These are phyloP conservation scores for Sarcodon aspratus DNA, from an alignment of 768 basidiomycete species.

Conservation along the genomic window DNA sequence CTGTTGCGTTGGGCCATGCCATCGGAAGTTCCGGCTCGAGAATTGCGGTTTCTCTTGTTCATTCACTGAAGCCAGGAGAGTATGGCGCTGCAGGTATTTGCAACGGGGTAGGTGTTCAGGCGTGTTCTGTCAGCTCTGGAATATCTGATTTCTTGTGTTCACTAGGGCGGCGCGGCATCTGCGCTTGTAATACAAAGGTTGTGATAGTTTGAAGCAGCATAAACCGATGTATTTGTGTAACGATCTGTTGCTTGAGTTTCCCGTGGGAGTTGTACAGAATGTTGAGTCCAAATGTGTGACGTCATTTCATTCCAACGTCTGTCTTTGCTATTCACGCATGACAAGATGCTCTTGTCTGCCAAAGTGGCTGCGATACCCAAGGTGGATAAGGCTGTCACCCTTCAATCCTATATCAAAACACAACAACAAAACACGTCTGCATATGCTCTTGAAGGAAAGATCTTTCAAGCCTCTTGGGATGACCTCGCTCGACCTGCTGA, in stretches of 20 bases:
- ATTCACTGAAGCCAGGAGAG: constrained; percentile 84
- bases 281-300: too few species aligned
- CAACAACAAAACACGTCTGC: background rate
- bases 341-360: background rate
- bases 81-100: constrained; percentile 96
- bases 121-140: background rate
- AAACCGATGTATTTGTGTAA: background rate
- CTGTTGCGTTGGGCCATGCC: constrained; percentile 91
- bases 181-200: constrained; percentile 84
- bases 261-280: too few species aligned
- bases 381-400: too few species aligned
- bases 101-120: constrained; percentile 67
- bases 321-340: background rate
- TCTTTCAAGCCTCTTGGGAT: background rate
- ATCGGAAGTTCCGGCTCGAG: constrained; percentile 94
- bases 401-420: too few species aligned
- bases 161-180: constrained; percentile 84
- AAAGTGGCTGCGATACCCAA: background rate
- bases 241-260: background rate
- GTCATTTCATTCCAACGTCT: background rate
- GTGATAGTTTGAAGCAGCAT: constrained; percentile 24
- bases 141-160: constrained; percentile 7
- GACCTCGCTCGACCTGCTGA: background rate
- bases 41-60: constrained; percentile 87
- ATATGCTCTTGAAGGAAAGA: background rate